Percentiles rank a stretch among this genome's conserved stretches.
These are phyloP conservation scores for Emmonsiellopsis sp. DNA, from an alignment of 2,329 filamentous ascomycete genomes.

Conservation along the genomic window DNA sequence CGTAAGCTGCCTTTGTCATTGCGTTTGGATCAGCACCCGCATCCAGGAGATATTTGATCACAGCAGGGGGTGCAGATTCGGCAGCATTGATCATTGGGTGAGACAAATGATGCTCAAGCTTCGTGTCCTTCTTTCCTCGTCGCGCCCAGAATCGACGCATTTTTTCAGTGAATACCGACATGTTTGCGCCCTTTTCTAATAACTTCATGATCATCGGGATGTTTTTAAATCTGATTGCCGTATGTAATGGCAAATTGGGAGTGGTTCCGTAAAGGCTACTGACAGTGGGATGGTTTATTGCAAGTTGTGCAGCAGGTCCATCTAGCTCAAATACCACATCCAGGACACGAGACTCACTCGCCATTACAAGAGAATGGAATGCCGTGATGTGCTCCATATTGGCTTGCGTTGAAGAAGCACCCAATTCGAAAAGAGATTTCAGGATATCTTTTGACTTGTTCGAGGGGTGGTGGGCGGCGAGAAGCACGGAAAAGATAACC, in stretches of 20 bases:
- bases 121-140: conserved; percentile 38
- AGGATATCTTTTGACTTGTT: conserved; percentile 55
- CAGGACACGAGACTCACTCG: conserved; percentile 19
- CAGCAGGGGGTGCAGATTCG: conserved; percentile 39
- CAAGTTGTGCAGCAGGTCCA: conserved; percentile 44
- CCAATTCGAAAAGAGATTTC: conserved; percentile 50
- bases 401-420: conserved; percentile 61
- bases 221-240: conserved; percentile 30
- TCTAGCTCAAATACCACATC: conserved; percentile 41
- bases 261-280: conserved; percentile 48
- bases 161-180: conserved; percentile 44
- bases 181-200: conserved; percentile 51
- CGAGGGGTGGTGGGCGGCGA: conserved; percentile 52
- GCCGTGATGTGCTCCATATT: conserved; percentile 52
- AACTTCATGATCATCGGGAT: conserved; percentile 47
- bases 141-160: conserved; percentile 7
- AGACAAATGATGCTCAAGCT: conserved; percentile 40
- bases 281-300: conserved; percentile 54
- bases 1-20: conserved; percentile 35
- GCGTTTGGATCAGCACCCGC: conserved; percentile 58
- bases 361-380: conserved; percentile 49
- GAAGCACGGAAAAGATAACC: conserved; percentile 56
- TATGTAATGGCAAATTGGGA: conserved; percentile 25
- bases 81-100: conserved; percentile 61
- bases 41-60: conserved; percentile 51